These are phyloP conservation scores for Wickerhamomyces bovis DNA, from an alignment of 805 yeast genomes.

Conservation along the genomic window DNA sequence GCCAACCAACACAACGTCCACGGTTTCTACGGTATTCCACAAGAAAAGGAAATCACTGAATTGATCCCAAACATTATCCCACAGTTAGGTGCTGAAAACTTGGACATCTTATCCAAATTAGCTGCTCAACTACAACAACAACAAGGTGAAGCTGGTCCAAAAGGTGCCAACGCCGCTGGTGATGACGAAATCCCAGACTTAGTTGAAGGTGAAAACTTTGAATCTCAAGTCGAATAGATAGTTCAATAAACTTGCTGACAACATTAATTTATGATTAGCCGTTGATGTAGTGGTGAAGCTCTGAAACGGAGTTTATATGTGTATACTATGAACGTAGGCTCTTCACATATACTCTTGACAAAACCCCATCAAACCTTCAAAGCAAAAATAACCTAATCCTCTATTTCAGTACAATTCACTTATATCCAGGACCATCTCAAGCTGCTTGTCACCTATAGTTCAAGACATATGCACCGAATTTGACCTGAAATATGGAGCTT, in stretches of 20 bases:
- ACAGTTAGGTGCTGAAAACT: conserved; percentile 94
- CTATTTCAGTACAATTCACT: too few relatives aligned
- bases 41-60: conserved; percentile 87
- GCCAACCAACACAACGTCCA: conserved; percentile 87
- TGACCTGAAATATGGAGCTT: too few relatives aligned
- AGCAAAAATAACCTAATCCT: too few relatives aligned
- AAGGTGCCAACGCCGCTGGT: conserved; percentile 41
- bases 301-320: too few relatives aligned
- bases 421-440: too few relatives aligned
- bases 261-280: not conserved
- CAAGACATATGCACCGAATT: too few relatives aligned
- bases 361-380: too few relatives aligned
- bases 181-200: conserved; percentile 59
- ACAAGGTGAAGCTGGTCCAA: conserved; percentile 42
- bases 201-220: conserved; percentile 74
- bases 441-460: too few relatives aligned
- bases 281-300: not conserved
- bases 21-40: conserved; percentile 92
- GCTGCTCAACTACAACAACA: conserved; percentile 80
- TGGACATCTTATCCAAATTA: conserved; percentile 79
- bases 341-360: too few relatives aligned
- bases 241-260: not conserved
- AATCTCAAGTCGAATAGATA: conserved; percentile 39
- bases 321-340: too few relatives aligned
- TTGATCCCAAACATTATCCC: conserved; percentile 91